These are phyloP conservation scores for Termitomyces sp. DNA, from an alignment of 768 basidiomycete genomes.

Conservation along the genomic window DNA sequence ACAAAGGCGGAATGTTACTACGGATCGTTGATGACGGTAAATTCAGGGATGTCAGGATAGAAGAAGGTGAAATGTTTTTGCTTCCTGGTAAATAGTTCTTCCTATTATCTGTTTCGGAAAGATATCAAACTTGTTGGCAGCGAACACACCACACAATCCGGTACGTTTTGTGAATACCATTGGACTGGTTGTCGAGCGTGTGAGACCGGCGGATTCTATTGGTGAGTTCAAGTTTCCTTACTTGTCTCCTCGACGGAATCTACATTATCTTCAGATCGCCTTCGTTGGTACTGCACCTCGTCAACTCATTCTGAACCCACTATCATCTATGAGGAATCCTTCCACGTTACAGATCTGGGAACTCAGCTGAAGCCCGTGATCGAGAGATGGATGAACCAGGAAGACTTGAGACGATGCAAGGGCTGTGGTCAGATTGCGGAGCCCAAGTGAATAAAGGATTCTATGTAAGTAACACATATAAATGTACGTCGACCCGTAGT, in stretches of 20 bases:
- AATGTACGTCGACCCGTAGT: not conserved
- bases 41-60: slow-evolving; percentile 84
- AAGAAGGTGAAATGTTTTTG: slow-evolving; percentile 96
- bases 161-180: slow-evolving; percentile 87
- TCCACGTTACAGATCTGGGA: slow-evolving; percentile 88
- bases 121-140: slow-evolving; percentile 29
- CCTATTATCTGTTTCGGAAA: not conserved
- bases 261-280: slow-evolving; percentile 51
- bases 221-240: slow-evolving; percentile 44
- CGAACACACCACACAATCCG: slow-evolving; percentile 95
- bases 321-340: slow-evolving; percentile 78
- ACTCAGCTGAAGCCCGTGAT: slow-evolving; percentile 93
- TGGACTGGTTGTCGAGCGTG: slow-evolving; percentile 86
- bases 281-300: slow-evolving; percentile 74
- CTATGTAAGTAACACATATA: not conserved
- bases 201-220: slow-evolving; percentile 64
- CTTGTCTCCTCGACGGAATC: not conserved
- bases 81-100: slow-evolving; percentile 64
- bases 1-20: slow-evolving; percentile 90
- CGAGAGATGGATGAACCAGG: slow-evolving; percentile 83
- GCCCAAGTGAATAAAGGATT: slow-evolving; percentile 16
- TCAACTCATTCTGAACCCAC: slow-evolving; percentile 53
- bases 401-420: slow-evolving; percentile 30
- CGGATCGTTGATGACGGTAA: slow-evolving; percentile 75
- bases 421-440: slow-evolving; percentile 48